phyloP scores from a whole-genome alignment of 169 alveolate genomes.

The Prorocentrum cordatum region DNA sequence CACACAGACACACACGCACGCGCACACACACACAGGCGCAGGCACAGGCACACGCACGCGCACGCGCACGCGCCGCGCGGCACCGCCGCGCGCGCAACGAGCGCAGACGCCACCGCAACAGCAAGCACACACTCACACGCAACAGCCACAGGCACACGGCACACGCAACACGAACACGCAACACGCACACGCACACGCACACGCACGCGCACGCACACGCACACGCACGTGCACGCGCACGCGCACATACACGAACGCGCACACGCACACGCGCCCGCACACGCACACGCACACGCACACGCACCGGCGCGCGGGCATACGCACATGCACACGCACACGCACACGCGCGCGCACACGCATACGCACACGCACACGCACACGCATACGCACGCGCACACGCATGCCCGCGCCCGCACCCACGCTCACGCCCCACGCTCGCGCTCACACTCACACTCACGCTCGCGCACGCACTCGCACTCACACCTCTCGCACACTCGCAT shows the following conservation, averaged over 20 bases:
- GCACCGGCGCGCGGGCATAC: not conserved
- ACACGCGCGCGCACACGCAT: not conserved
- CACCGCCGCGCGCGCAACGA: not conserved
- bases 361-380: not conserved
- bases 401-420: not conserved
- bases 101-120: not conserved
- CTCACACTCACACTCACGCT: not conserved
- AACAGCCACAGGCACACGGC: too few relatives aligned
- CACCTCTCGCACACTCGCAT: not conserved
- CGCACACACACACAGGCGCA: not conserved
- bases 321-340: not conserved
- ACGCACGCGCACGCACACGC: not conserved
- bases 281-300: not conserved
- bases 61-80: not conserved
- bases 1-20: not conserved
- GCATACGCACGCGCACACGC: not conserved
- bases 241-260: not conserved
- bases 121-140: not conserved
- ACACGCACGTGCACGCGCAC: not conserved
- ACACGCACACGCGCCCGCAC: not conserved
- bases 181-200: not conserved
- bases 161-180: not conserved
- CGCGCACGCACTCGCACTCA: not conserved
- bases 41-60: not conserved
- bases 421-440: not conserved